Conservation (phyloP, 306 rosid species). For the Malus sylvestris region DNA sequence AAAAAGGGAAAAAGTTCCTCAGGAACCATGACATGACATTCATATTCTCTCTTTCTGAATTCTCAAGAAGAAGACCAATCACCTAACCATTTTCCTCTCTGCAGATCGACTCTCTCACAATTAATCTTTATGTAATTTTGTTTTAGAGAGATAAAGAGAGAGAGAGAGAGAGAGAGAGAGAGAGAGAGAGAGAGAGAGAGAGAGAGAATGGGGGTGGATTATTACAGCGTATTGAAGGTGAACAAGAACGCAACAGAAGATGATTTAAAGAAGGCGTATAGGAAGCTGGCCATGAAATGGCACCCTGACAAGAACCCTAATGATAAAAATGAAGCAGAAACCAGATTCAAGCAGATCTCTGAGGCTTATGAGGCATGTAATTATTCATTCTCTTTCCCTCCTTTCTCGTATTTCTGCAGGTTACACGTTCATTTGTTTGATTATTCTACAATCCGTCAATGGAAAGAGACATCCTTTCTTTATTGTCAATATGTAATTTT, state of each 20-base stretch:
- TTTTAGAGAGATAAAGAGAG: neutral
- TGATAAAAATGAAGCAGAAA: slow-evolving; percentile 81
- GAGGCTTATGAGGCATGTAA: slow-evolving; percentile 81
- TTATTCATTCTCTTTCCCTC: neutral
- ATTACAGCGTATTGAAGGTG: slow-evolving; percentile 74
- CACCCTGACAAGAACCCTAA: neutral
- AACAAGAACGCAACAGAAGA: slow-evolving; percentile 68
- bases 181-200: neutral
- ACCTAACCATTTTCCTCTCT: neutral
- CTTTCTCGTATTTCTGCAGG: neutral
- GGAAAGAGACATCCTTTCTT: neutral
- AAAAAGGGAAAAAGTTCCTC: neutral
- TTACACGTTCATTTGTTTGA: neutral
- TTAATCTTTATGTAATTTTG: neutral
- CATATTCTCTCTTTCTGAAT: neutral
- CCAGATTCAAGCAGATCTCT: slow-evolving; percentile 91
- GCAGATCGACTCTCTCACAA: neutral
- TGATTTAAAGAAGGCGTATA: slow-evolving; percentile 79
- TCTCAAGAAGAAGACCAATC: neutral
- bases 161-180: neutral
- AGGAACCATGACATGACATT: neutral
- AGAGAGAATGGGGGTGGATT: slow-evolving; percentile 74
- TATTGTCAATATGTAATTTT: neutral
- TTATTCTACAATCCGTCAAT: too few relatives aligned
- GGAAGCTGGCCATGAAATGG: slow-evolving; percentile 48